Evolutionary conservation across 23 red algal genomes (phyloP).

Genomic region (Gracilaria domingensis): DNA sequence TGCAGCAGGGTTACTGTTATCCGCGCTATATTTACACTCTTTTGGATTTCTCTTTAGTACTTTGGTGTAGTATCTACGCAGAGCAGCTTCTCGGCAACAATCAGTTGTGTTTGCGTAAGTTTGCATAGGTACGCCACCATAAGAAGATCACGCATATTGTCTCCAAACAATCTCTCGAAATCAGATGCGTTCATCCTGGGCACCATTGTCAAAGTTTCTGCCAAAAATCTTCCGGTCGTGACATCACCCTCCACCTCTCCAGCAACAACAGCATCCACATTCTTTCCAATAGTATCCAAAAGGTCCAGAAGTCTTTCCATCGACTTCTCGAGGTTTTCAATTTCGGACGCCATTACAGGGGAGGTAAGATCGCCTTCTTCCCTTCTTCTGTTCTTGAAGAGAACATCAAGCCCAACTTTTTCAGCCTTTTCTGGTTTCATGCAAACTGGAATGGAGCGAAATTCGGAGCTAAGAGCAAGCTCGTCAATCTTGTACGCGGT

Average conservation of each 20-base stretch:
- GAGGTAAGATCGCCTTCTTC: constrained; percentile 43
- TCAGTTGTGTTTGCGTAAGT: constrained; percentile 78
- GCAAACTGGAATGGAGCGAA: constrained; percentile 76
- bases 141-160: constrained; percentile 84
- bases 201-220: constrained; percentile 90
- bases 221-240: constrained; percentile 74
- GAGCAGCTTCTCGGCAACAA: constrained; percentile 83
- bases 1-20: not conserved
- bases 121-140: constrained; percentile 89
- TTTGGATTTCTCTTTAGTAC: not conserved
- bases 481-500: constrained; percentile 85
- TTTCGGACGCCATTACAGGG: constrained; percentile 69
- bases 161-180: constrained; percentile 84
- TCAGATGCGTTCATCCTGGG: constrained; percentile 66
- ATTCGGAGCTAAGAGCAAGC: constrained; percentile 75
- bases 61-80: constrained; percentile 54
- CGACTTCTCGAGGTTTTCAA: constrained; percentile 83
- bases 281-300: constrained; percentile 74
- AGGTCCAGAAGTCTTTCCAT: constrained; percentile 71
- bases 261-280: constrained; percentile 74
- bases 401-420: constrained; percentile 78
- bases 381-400: constrained; percentile 78
- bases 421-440: constrained; percentile 76
- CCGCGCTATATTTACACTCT: constrained; percentile 14
- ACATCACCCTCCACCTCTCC: constrained; percentile 84